Conservation (phyloP, 139 green algal genomes). For the Chlamydomonas applanata region DNA sequence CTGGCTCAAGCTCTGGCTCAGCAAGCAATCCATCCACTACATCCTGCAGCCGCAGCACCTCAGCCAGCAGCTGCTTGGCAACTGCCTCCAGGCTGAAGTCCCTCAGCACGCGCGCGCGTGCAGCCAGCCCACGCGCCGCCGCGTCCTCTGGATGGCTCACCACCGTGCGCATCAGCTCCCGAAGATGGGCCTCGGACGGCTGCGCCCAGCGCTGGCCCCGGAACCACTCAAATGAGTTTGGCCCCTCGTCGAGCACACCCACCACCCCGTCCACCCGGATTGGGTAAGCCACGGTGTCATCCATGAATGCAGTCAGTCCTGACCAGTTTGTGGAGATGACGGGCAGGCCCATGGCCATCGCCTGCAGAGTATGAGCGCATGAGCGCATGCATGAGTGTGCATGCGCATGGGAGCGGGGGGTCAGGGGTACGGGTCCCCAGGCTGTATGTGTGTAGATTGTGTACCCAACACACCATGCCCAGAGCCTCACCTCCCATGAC, state of each 20-base stretch:
- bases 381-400: no score
- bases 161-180: constrained; percentile 45
- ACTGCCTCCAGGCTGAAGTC: constrained; percentile 40
- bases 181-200: constrained; percentile 38
- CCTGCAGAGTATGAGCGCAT: not conserved
- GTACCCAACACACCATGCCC: no score
- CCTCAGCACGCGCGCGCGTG: constrained; percentile 32
- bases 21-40: no score
- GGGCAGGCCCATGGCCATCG: constrained; percentile 56
- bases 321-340: constrained; percentile 65
- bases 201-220: constrained; percentile 16
- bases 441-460: no score
- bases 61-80: constrained; percentile 17
- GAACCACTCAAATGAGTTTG: constrained; percentile 18
- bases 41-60: constrained; percentile 15
- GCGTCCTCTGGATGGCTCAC: constrained; percentile 32
- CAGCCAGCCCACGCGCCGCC: constrained; percentile 21
- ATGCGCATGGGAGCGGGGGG: no score
- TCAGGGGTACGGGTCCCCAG: no score
- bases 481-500: no score
- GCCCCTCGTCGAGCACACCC: not conserved
- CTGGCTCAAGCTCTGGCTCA: no score
- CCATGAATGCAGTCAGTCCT: constrained; percentile 47
- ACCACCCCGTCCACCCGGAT: constrained; percentile 8
- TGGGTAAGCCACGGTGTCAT: constrained; percentile 10